These are phyloP conservation scores for Beta macrorhiza DNA, from an alignment of 179 eudicot species.

Conservation along the genomic window DNA sequence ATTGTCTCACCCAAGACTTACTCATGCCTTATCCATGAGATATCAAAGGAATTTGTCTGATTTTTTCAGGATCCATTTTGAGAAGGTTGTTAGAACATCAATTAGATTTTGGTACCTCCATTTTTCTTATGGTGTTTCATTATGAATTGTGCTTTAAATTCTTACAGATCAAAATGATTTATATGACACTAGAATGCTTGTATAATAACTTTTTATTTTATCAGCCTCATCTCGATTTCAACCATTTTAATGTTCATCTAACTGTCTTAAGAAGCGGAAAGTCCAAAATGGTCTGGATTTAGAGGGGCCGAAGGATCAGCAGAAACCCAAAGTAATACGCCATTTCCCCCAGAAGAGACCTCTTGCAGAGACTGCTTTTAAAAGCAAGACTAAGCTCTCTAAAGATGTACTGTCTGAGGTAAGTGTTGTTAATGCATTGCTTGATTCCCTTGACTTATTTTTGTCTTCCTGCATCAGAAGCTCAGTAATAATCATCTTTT, in stretches of 20 bases:
- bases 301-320: constrained; percentile 28
- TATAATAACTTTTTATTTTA: neutral
- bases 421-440: constrained; percentile 25
- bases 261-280: constrained; percentile 53
- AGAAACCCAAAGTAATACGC: constrained; percentile 43
- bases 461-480: neutral
- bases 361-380: constrained; percentile 33
- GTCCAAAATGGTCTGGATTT: constrained; percentile 31
- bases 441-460: neutral
- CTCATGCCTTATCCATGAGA: neutral
- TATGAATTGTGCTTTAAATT: neutral
- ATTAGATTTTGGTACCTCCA: neutral
- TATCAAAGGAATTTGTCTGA: neutral
- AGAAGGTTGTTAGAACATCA: neutral
- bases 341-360: constrained; percentile 64
- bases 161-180: neutral
- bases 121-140: neutral
- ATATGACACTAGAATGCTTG: neutral
- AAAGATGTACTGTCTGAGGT: constrained; percentile 54
- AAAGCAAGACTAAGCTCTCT: constrained; percentile 48
- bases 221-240: neutral
- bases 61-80: neutral
- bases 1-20: too few species aligned
- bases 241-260: neutral
- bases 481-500: neutral